These are phyloP conservation scores for Myriosclerotinia duriaeana DNA, from an alignment of 2,329 filamentous ascomycete species.

Conservation along the genomic window DNA sequence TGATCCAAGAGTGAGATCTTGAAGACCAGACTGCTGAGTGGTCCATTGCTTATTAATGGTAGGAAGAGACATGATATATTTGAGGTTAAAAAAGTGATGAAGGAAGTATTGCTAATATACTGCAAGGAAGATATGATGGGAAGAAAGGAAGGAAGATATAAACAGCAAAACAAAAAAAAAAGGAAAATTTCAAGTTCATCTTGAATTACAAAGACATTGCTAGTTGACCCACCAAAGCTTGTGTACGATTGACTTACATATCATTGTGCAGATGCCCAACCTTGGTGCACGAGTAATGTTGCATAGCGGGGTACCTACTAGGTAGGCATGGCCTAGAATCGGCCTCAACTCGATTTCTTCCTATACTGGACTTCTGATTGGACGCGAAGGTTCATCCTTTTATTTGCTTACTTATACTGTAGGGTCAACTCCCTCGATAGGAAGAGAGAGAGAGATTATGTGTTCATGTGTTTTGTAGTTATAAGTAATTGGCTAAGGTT, in stretches of 20 bases:
- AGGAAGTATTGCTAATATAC: not conserved
- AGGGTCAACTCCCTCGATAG: too few relatives aligned
- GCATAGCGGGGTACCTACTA: too few relatives aligned
- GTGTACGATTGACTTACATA: not conserved
- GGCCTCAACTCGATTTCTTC: too few relatives aligned
- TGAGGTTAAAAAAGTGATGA: not conserved
- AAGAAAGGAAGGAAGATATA: not conserved
- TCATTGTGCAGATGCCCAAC: conserved; percentile 2
- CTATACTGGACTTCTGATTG: too few relatives aligned
- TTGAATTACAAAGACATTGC: conserved; percentile 12
- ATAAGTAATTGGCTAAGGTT: too few relatives aligned
- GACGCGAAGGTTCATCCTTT: too few relatives aligned
- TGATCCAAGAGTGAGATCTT: conserved; percentile 50
- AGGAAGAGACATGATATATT: conserved; percentile 29
- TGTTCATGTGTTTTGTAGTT: too few relatives aligned
- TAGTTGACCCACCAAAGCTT: conserved; percentile 15
- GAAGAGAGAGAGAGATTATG: too few relatives aligned
- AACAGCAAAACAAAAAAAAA: not conserved
- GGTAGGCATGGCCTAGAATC: too few relatives aligned
- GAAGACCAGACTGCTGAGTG: conserved; percentile 55
- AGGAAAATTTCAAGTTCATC: not conserved
- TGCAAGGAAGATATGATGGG: not conserved
- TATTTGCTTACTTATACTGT: too few relatives aligned
- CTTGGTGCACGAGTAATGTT: conserved; percentile 12
- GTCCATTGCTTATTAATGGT: conserved; percentile 50